phyloP scores from a whole-genome alignment of 2,329 filamentous ascomycete genomes.

The Hortaea sp. region DNA sequence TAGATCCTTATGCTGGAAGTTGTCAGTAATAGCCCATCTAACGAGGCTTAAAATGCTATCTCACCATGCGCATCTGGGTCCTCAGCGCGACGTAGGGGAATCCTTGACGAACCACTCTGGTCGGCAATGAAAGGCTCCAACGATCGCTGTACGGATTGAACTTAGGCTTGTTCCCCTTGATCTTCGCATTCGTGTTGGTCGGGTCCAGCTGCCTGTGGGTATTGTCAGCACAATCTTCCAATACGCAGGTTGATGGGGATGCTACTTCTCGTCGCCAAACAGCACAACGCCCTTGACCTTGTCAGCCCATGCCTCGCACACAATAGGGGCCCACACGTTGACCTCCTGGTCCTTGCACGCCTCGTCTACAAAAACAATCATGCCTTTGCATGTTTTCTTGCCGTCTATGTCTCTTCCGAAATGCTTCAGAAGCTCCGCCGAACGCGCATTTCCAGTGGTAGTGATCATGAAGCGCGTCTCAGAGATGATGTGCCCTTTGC shows the following conservation, averaged over 20 bases:
- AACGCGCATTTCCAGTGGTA: constrained; percentile 7
- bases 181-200: constrained; percentile 8
- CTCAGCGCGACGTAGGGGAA: constrained; percentile 8
- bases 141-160: constrained; percentile 11
- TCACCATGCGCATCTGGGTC: constrained; percentile 2
- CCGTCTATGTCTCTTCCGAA: constrained; percentile 1
- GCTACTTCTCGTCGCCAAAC: constrained; percentile 3
- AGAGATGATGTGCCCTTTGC: constrained; percentile 7
- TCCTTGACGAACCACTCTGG: constrained; percentile 5
- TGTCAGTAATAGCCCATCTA: too few relatives aligned
- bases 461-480: constrained; percentile 9
- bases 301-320: constrained; percentile 4
- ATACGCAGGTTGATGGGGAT: neutral
- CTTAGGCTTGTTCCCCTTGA: too few relatives aligned
- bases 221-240: neutral
- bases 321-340: constrained; percentile 10
- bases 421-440: constrained; percentile 2
- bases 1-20: neutral
- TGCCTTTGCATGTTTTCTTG: neutral
- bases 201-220: constrained; percentile 7
- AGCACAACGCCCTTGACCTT: constrained; percentile 5
- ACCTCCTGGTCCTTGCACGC: constrained; percentile 8
- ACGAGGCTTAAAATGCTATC: too few relatives aligned
- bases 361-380: constrained; percentile 11
- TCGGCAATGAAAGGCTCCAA: constrained; percentile 6